Conservation (phyloP, 805 yeast genomes). For the Metschnikowia borealis region DNA sequence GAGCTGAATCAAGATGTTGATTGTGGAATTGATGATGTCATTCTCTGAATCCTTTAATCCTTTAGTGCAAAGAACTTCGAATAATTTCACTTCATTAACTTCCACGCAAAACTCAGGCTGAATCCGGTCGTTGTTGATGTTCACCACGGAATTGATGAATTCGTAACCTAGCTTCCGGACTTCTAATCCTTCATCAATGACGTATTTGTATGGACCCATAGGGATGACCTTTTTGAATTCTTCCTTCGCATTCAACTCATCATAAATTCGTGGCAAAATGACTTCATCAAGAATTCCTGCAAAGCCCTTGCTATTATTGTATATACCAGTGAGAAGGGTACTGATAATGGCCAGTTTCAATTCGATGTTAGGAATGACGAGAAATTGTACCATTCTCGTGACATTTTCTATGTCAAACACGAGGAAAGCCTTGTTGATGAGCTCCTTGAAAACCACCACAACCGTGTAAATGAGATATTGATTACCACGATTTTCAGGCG, state of each 20-base stretch:
- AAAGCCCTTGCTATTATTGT: conserved; percentile 48
- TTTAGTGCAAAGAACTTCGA: conserved; percentile 39
- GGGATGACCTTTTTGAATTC: conserved; percentile 62
- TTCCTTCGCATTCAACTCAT: conserved; percentile 52
- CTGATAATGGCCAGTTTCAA: conserved; percentile 58
- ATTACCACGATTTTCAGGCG: conserved; percentile 7
- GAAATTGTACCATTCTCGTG: conserved; percentile 18
- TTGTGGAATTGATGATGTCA: conserved; percentile 52
- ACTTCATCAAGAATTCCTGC: conserved; percentile 39
- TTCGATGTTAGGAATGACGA: conserved; percentile 38
- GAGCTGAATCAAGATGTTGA: conserved; percentile 37
- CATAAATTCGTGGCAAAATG: conserved; percentile 49
- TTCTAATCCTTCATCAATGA: conserved; percentile 72
- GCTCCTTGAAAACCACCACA: conserved; percentile 33
- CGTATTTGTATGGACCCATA: conserved; percentile 86
- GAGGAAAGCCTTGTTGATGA: conserved; percentile 15
- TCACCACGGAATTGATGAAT: conserved; percentile 51
- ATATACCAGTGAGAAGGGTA: conserved; percentile 55
- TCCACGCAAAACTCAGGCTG: conserved; percentile 11
- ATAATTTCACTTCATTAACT: conserved; percentile 31
- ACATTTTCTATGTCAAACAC: conserved; percentile 10
- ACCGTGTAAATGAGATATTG: conserved; percentile 25
- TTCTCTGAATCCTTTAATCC: conserved; percentile 62
- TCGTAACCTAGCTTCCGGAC: conserved; percentile 72
- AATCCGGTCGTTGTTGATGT: conserved; percentile 19